Base-by-base conservation (phyloP, 768 basidiomycete genomes). In the Cantharellus anzutake region DNA sequence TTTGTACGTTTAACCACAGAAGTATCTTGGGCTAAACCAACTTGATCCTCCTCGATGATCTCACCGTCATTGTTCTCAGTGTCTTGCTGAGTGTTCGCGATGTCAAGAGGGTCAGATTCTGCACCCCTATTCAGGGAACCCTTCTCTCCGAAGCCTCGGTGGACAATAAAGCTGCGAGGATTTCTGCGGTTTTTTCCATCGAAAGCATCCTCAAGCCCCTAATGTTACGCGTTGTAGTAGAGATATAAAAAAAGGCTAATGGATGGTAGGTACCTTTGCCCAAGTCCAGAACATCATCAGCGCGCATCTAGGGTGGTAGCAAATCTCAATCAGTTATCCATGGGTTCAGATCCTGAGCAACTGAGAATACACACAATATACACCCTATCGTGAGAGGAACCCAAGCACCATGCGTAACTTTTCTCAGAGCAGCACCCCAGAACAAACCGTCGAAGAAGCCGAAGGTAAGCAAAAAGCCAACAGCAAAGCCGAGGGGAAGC, bases 401-500 rank as follows among this genome's bases (percentile, higher is more conserved):
- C 80, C 81, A 84, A 2, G 80, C 83, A 16, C 83, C 82, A 29
- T 73, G 68, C 0, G 81, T 81, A 3, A 83, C 73, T 66, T 83
- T 82, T 65, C 74, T 78, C 60, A 82, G 65, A 0, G 79, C 68
- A 0, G 82, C 78, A 35, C 80, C 82, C 78, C 79, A 83, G 70
- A 84, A 84, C 14, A 82, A 70, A 63, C 80, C 80, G 67, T 84
- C 82, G 57, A 84, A 70, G 71, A 84, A 84, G 5, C 80, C 81
- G 56, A 78, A 83, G 29, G 74, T 64, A 5, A 78, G 7, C 11
- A 55, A 37, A 37, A 11, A 55, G 11, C 11, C 11, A 37, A 55
- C 7, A 55, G 11, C 0, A 11, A 80, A 53, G 3, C 75, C 42
- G 56, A 73, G 63, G 3, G 77, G 75, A 59, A 72, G 69, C 29